Base-by-base conservation (phyloP, 495 filamentous ascomycete genomes). In the Neohortaea acidophila region DNA sequence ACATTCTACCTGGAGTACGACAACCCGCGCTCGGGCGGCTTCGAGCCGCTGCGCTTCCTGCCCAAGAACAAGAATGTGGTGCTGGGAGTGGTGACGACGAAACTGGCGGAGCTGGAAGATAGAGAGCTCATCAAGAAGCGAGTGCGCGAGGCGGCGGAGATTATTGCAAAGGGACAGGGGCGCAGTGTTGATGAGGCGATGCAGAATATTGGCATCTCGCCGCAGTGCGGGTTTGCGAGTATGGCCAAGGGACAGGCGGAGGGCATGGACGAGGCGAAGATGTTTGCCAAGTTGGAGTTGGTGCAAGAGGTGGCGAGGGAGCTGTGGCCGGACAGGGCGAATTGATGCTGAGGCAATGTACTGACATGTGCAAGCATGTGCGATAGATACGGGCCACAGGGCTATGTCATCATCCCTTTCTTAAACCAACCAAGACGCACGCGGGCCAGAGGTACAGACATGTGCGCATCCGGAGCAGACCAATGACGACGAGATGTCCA, bases 1-100 rank as follows among this genome's bases (percentile, higher is more conserved):
- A 57, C 54, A 5, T 61, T 59, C 38, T 61, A 59, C 39, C 51
- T 61, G 21, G 58, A 61, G 33, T 61, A 61, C 45, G 58, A 61
- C 41, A 57, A 59, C 38, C 56, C 53, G 6, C 44, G 58, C 1
- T 51, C 45, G 20, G 58, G 58, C 20, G 56, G 54, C 36, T 61
- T 61, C 34, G 44, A 46, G 33, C 58, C 58, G 13, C 40, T 61
- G 25, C 38, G 58, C 6, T 54, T 54, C 43, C 36, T 61, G 21
- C 56, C 58, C 1, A 32, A 45, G 13, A 38, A 58, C 30, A 61
- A 61, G 43, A 54, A 59, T 31, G 57, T 60, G 0, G 53, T 60
- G 12, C 48, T 60, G 15, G 57, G 57, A 1, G 41, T 60, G 6
- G 55, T 60, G 41, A 47, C 45, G 3, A 58, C 53, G 26, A 60